Evolutionary conservation across 164 flowering plant genomes (phyloP).

Genomic region (Platanus orientalis): DNA sequence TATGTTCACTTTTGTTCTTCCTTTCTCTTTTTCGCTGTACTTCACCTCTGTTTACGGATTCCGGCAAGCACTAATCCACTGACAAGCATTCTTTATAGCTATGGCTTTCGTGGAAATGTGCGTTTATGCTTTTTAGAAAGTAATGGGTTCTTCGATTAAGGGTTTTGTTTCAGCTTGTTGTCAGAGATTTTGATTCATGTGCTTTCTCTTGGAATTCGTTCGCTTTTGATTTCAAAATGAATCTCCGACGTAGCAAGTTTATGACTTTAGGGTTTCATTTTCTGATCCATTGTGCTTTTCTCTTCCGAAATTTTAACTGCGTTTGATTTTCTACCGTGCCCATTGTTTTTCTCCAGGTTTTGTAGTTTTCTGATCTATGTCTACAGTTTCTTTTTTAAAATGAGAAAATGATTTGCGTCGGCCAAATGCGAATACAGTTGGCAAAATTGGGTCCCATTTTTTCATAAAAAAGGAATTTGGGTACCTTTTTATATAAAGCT

Average conservation of each 20-base stretch:
- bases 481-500: neutral
- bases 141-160: neutral
- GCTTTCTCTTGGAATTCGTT: neutral
- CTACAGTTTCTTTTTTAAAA: neutral
- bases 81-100: too few relatives aligned
- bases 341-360: too few relatives aligned
- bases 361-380: neutral
- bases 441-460: constrained; percentile 13
- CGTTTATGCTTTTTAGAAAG: neutral
- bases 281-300: too few relatives aligned
- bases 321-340: too few relatives aligned
- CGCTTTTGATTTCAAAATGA: too few relatives aligned
- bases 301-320: too few relatives aligned
- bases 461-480: too few relatives aligned
- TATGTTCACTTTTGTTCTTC: neutral
- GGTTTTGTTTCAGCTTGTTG: neutral
- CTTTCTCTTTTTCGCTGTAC: neutral
- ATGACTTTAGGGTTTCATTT: too few relatives aligned
- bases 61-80: too few relatives aligned
- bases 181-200: neutral
- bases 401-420: neutral
- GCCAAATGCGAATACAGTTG: neutral
- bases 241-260: too few relatives aligned
- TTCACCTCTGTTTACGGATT: neutral
- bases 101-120: neutral